Evolutionary conservation across 176 grass and related monocot genomes (phyloP).

Genomic region (Pontederia crassipes): DNA sequence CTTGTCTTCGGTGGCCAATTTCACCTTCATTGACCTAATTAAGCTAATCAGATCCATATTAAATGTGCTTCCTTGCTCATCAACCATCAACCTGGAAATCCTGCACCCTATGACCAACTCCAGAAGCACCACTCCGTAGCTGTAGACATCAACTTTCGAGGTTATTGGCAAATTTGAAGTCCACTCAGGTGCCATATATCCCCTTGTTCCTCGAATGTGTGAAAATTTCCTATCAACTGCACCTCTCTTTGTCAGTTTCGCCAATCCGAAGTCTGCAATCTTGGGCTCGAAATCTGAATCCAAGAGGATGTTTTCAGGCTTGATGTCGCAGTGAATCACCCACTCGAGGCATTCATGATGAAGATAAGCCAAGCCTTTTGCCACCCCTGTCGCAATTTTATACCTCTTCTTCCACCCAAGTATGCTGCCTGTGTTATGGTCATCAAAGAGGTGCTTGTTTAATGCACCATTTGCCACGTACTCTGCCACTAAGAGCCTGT

Average conservation of each 20-base stretch:
- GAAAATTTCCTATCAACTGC: no score
- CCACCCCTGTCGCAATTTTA: not conserved
- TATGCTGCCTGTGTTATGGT: not conserved
- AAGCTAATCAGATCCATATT: conserved; percentile 10
- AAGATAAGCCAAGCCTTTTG: no score
- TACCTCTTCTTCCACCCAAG: not conserved
- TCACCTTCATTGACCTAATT: conserved; percentile 15
- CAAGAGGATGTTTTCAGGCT: no score
- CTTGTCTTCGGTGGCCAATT: conserved; percentile 18
- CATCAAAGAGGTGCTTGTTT: conserved; percentile 12
- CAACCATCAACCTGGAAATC: conserved; percentile 22
- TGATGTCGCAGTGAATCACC: no score
- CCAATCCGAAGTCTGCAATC: no score
- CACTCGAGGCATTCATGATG: no score
- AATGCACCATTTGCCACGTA: conserved; percentile 31
- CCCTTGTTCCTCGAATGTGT: conserved; percentile 34
- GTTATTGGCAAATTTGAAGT: conserved; percentile 43
- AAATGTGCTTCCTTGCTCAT: conserved; percentile 8
- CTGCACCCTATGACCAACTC: conserved; percentile 34
- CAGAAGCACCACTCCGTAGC: conserved; percentile 44
- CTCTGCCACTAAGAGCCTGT: conserved; percentile 29
- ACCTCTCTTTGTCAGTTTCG: no score
- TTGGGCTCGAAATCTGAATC: no score
- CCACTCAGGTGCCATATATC: conserved; percentile 60
- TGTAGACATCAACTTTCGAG: conserved; percentile 43